These are phyloP conservation scores for Pilatotrama ljubarskyi DNA, from an alignment of 768 basidiomycete genomes.

Conservation along the genomic window DNA sequence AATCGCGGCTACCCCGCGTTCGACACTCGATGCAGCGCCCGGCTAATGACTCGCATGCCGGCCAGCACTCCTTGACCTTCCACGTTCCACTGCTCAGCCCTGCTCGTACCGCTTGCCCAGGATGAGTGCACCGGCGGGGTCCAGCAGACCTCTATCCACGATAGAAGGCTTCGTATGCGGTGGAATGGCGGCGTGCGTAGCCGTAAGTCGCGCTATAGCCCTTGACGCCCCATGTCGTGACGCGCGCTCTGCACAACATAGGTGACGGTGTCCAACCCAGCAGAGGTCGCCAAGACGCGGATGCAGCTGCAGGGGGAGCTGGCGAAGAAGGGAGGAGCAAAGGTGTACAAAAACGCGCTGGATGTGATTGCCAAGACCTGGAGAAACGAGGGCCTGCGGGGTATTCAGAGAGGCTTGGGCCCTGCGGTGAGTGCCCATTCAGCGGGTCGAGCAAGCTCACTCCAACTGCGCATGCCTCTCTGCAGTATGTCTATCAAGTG, in stretches of 20 bases:
- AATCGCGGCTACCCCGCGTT: neutral
- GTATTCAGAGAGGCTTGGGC: conserved; percentile 89
- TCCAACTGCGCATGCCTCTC: neutral
- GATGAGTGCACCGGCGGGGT: conserved; percentile 10
- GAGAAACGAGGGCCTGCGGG: conserved; percentile 84
- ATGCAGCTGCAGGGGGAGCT: conserved; percentile 96
- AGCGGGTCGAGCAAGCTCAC: neutral
- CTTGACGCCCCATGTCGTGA: conserved; percentile 13
- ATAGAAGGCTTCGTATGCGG: conserved; percentile 86
- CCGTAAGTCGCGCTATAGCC: conserved; percentile 53
- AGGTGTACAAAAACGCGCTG: conserved; percentile 87
- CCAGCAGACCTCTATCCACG: conserved; percentile 51
- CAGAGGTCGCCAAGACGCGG: conserved; percentile 90
- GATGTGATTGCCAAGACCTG: conserved; percentile 89
- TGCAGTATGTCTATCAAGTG: conserved; percentile 90
- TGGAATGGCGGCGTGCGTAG: conserved; percentile 88
- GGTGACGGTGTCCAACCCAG: conserved; percentile 81
- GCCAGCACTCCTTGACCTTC: neutral
- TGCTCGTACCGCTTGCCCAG: neutral
- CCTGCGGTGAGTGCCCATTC: conserved; percentile 67
- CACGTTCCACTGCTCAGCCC: neutral
- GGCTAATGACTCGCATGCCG: neutral
- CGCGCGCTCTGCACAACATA: conserved; percentile 29
- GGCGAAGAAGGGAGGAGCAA: conserved; percentile 63
- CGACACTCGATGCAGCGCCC: neutral